A percentile compares a stretch with the other conserved stretches of the same genome.
Evolutionary conservation across 2,329 filamentous ascomycete species (phyloP).

Genomic region (Cytospora piceicola): DNA sequence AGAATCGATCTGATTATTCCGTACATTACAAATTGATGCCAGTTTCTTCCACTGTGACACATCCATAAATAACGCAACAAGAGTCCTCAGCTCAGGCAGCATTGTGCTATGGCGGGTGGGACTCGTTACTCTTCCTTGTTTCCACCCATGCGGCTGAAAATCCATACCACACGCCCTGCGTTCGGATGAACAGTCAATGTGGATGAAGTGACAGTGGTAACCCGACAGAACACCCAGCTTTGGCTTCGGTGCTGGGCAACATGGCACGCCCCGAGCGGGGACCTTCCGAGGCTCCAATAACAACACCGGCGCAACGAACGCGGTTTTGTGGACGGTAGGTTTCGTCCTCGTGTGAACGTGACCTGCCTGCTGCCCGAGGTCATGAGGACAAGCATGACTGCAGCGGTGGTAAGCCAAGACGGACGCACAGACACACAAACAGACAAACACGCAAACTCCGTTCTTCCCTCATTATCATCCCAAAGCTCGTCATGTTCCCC

Average conservation of each 20-base stretch:
- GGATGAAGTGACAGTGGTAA: neutral
- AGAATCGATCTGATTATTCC: neutral
- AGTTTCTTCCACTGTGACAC: neutral
- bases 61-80: neutral
- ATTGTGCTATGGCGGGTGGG: conserved; percentile 51
- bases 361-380: conserved; percentile 47
- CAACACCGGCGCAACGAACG: conserved; percentile 47
- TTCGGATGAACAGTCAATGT: neutral
- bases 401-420: conserved; percentile 44
- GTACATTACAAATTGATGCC: neutral
- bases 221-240: neutral
- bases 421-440: neutral
- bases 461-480: neutral
- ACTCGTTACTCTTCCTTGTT: conserved; percentile 41
- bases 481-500: conserved; percentile 22
- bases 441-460: neutral
- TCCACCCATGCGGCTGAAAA: neutral
- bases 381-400: conserved; percentile 45
- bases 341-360: conserved; percentile 47
- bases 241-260: conserved; percentile 38
- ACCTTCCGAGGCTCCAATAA: conserved; percentile 41
- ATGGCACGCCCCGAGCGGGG: conserved; percentile 35
- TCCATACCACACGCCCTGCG: conserved; percentile 33
- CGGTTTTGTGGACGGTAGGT: conserved; percentile 42
- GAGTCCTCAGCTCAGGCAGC: conserved; percentile 38